Percentiles rank a stretch among this genome's conserved stretches.
phyloP scores from a whole-genome alignment of 1,139 yeast species.

The Blastobotrys proliferans region DNA sequence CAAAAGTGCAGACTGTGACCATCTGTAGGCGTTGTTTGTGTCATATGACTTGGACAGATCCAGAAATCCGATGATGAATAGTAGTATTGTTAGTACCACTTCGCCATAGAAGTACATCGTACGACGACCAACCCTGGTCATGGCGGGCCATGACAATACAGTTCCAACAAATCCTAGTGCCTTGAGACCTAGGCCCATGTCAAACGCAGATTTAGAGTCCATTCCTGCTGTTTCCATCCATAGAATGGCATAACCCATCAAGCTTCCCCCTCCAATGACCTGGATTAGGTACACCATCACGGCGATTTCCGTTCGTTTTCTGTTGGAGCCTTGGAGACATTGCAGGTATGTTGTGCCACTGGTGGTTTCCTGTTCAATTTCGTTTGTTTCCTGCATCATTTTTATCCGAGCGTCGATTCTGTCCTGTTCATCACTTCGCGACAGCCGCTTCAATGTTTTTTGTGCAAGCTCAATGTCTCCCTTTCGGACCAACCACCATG shows the following conservation, averaged over 20 bases:
- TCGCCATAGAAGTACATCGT: slow-evolving; percentile 45
- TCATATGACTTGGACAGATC: slow-evolving; percentile 10
- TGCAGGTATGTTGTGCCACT: slow-evolving; percentile 39
- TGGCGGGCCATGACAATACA: slow-evolving; percentile 44
- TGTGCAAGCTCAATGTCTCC: slow-evolving; percentile 32
- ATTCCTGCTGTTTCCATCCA: slow-evolving; percentile 21
- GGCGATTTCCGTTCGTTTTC: slow-evolving; percentile 8
- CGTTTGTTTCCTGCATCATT: slow-evolving; percentile 42
- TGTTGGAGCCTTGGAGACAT: slow-evolving; percentile 42
- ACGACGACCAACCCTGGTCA: slow-evolving; percentile 47
- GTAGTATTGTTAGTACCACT: slow-evolving; percentile 34
- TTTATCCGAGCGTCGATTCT: slow-evolving; percentile 33
- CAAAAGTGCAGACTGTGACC: slow-evolving; percentile 16
- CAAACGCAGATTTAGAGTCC: slow-evolving; percentile 14
- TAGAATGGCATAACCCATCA: slow-evolving; percentile 13
- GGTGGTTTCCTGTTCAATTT: slow-evolving; percentile 39
- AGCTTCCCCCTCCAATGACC: slow-evolving; percentile 10
- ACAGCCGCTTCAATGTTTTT: slow-evolving; percentile 12
- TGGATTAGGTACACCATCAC: slow-evolving; percentile 9
- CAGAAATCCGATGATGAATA: slow-evolving; percentile 32
- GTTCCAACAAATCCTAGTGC: slow-evolving; percentile 48
- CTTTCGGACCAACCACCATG: slow-evolving; percentile 49
- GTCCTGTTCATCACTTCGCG: slow-evolving; percentile 26
- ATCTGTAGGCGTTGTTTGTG: slow-evolving; percentile 2
- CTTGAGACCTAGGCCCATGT: slow-evolving; percentile 28